Base-by-base conservation (phyloP, 345 rosid genomes). In the Citrus hindsii region DNA sequence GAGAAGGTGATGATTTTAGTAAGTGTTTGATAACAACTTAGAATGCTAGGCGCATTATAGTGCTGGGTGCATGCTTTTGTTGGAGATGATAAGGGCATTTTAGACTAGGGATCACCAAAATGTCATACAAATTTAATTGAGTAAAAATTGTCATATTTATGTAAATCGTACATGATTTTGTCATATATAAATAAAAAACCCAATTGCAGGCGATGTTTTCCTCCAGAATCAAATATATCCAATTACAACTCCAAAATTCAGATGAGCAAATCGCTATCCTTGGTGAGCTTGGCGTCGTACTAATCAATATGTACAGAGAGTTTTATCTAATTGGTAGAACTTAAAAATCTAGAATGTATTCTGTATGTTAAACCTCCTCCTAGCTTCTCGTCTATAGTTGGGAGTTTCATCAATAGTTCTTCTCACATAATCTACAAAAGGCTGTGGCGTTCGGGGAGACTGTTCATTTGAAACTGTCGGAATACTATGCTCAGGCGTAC, bases 391-490 rank as follows among this genome's bases (percentile, higher is more conserved):
- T 83, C 81, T 85, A 76, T 93, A 95, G 62, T 86, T 82, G 18
- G 99, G 99, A 67, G 98, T 95, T 88, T 93, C 94, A 53, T 93
- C 97, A 16, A 95, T 88, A 5, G 98, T 95, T 78, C 90, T 90
- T 81, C 93, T 87, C 76, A 93, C 92, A 59, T 93, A 93, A 35
- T 93, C 98, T 69, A 95, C 82, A 55, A 91, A 95, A 2, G 97
- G 97, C 81, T 89, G 93, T 4, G 99, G 99, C 32, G 98, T 95
- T 81, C 86, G 84, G 1, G 98, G 99, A 46, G 98, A 89, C 75
- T 86, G 86, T 25, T 95, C 97, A 7, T 70, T 81, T 59, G 78
- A 69, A 69, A 67, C 68, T 65, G 79, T 22, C n/a, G 88, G 83
- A 73, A 85, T 87, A 77, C 88, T 77, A 19, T 84, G 87, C 21